Evolutionary conservation across 768 basidiomycete species (phyloP), one percentile per base, ranked within the genome.

Genomic region (Phlebiopsis flavidoalba): DNA sequence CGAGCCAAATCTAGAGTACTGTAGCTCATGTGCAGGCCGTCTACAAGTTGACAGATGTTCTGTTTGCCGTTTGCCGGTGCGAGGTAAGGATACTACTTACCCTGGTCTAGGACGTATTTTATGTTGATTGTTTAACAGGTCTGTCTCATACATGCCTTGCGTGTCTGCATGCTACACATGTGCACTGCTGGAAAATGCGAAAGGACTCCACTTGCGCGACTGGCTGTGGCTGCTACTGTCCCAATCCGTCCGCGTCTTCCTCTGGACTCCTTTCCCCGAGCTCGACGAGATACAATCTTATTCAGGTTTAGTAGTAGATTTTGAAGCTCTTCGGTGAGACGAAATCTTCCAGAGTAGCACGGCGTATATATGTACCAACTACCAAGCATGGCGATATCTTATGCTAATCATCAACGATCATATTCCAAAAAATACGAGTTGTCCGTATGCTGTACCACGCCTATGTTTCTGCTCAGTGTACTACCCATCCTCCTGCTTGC

Each of bases 11-110:
- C 55, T 60, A n/a, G 61, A 60, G 2, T 70, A 76, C 12, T 88
- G 86, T 64, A 31, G 85, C 81, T 61, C 75, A 72, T 58, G 73
- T 72, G 8, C 40, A 0, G 72, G 74, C n/a, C 77, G 73, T 47
- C 74, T 73, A 5, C 78, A 77, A 69, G 75, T 84, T 1, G 59
- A 60, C 33, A 72, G 72, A 6, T 93, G 91, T 68, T 82, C 88
- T 0, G 80, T 93, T 17, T 93, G 91, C 69, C 80, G 89, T 52
- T 79, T 93, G 33, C 87, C 89, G 6, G 84, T 88, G 60, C 88
- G 84, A 79, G 89, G 91, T 84, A 63, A 10, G 77, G 12, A 19
- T 5, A 69, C 4, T 1, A 17, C 5, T 19, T 2, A 56, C 55
- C 31, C 15, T 37, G 11, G 14, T 17, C 24, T 11, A 21, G 40